Conservation (phyloP, 148 eudicot genomes). For the Amaranthus palmeri region DNA sequence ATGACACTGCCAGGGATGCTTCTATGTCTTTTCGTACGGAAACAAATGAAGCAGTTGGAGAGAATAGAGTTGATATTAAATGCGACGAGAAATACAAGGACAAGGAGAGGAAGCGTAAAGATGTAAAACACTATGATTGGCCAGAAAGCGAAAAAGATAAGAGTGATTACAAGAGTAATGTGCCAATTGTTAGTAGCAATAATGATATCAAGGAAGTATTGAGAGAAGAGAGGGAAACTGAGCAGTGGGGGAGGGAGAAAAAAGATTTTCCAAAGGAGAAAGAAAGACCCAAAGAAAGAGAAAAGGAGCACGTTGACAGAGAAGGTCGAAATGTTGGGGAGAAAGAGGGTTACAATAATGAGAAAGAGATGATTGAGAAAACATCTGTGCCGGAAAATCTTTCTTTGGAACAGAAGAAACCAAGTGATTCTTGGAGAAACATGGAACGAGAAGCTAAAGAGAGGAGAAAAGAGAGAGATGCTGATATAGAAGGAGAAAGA, state of each 20-base stretch:
- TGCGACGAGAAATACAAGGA: conserved; percentile 79
- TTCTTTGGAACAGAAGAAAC: conserved; percentile 59
- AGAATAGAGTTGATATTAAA: conserved; percentile 68
- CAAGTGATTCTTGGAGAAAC: conserved; percentile 59
- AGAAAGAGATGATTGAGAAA: conserved; percentile 53
- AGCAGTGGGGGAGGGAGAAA: conserved; percentile 67
- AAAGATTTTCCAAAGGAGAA: conserved; percentile 66
- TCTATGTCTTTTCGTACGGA: conserved; percentile 35
- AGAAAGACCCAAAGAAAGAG: conserved; percentile 70
- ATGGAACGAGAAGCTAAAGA: conserved; percentile 68
- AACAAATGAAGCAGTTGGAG: conserved; percentile 65
- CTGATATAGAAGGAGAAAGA: conserved; percentile 72
- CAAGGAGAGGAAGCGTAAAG: conserved; percentile 84
- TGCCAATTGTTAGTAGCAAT: conserved; percentile 49
- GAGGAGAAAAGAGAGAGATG: conserved; percentile 78
- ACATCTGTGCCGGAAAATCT: conserved; percentile 45
- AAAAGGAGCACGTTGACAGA: conserved; percentile 56
- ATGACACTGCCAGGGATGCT: conserved; percentile 46
- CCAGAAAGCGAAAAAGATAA: conserved; percentile 67
- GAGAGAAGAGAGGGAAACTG: conserved; percentile 68
- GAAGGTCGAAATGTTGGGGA: conserved; percentile 56
- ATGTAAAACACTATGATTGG: conserved; percentile 79
- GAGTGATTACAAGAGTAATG: conserved; percentile 56
- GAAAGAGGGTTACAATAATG: conserved; percentile 52
- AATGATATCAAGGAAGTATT: conserved; percentile 52